Conservation (phyloP, 495 filamentous ascomycete genomes). For the Aspergillus sclerotioniger region DNA sequence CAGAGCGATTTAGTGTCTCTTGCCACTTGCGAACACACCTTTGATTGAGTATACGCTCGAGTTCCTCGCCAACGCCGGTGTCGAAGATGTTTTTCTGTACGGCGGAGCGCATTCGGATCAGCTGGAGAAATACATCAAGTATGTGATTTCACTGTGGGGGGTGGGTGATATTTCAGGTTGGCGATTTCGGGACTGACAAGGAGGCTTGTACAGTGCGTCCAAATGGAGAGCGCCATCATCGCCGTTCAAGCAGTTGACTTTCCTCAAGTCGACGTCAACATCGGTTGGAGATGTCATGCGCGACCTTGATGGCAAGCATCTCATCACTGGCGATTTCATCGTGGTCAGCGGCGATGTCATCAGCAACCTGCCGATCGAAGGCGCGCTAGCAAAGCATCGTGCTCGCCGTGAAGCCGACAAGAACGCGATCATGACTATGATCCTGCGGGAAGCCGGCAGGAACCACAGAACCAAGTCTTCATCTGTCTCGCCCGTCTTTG, state of each 20-base stretch:
- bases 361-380: constrained; percentile 80
- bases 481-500: constrained; percentile 75
- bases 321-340: constrained; percentile 89
- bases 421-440: constrained; percentile 98
- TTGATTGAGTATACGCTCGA: constrained; percentile 98
- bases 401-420: constrained; percentile 80
- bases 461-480: constrained; percentile 72
- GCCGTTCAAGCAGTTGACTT: constrained; percentile 80
- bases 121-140: constrained; percentile 81
- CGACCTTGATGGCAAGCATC: constrained; percentile 80
- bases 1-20: constrained; percentile 65
- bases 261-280: constrained; percentile 81
- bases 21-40: constrained; percentile 90
- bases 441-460: constrained; percentile 75
- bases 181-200: constrained; percentile 8
- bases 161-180: not conserved
- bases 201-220: constrained; percentile 44
- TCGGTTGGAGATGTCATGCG: constrained; percentile 95
- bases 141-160: constrained; percentile 14
- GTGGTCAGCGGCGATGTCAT: constrained; percentile 93
- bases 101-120: constrained; percentile 86
- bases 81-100: constrained; percentile 89
- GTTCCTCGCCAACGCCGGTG: constrained; percentile 89
- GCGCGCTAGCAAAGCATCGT: constrained; percentile 73
- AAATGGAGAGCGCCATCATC: constrained; percentile 69